A percentile compares a stretch with the other conserved stretches of the same genome.
These are phyloP conservation scores for Nicotiana undulata DNA, from an alignment of 257 asterid species.

Conservation along the genomic window DNA sequence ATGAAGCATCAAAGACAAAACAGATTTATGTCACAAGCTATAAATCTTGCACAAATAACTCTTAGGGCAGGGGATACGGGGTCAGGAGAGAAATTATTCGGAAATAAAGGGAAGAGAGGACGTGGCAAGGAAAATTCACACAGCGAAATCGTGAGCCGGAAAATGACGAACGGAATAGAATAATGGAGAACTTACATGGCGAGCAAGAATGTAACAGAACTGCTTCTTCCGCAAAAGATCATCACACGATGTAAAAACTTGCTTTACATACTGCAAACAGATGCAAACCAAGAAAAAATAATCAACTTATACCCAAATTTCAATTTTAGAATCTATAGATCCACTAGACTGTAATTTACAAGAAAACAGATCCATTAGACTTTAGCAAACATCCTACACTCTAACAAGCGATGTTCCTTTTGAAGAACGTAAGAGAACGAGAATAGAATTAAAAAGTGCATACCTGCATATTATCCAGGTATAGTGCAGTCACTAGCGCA, in stretches of 20 bases:
- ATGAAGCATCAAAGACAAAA: background rate
- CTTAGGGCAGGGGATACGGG: background rate
- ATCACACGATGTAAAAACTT: constrained; percentile 47
- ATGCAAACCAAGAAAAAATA: constrained; percentile 1
- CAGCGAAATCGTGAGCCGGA: background rate
- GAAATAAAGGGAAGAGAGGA: background rate
- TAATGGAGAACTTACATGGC: constrained; percentile 59
- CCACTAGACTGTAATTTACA: background rate
- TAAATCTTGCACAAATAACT: background rate
- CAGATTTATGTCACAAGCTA: constrained; percentile 1
- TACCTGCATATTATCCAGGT: constrained; percentile 79
- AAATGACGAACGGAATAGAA: background rate
- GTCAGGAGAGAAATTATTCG: background rate
- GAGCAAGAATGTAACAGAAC: constrained; percentile 80
- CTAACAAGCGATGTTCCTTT: background rate
- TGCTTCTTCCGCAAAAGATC: constrained; percentile 62
- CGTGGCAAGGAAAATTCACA: background rate
- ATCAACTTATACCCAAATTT: background rate
- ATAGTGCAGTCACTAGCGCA: constrained; percentile 75
- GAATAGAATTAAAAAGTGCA: constrained; percentile 5
- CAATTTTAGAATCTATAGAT: background rate
- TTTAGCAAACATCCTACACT: background rate
- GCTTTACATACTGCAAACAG: constrained; percentile 67
- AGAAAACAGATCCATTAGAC: background rate
- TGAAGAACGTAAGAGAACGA: background rate